A percentile compares a stretch with the other conserved stretches of the same genome.
Conservation (phyloP, 1,139 yeast species). For the Pichia sp. region DNA sequence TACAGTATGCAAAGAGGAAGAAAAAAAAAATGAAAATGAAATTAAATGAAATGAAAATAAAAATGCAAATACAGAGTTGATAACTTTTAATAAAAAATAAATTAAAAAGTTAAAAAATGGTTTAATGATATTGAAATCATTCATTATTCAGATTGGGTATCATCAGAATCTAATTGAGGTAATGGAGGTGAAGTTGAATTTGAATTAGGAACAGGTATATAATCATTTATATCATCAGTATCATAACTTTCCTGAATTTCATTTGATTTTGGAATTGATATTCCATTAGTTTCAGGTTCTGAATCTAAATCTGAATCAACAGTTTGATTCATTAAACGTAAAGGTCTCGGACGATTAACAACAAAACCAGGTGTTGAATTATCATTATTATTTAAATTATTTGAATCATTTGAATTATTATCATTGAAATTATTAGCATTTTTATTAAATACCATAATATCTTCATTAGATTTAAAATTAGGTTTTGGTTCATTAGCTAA, state of each 20-base stretch:
- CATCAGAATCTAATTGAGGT: conserved; percentile 1
- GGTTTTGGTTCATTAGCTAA: conserved; percentile 11
- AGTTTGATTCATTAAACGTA: conserved; percentile 10
- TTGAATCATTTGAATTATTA: conserved; percentile 3
- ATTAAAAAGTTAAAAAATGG: too few species aligned
- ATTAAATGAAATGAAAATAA: too few species aligned
- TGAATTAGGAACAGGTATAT: conserved; percentile 7
- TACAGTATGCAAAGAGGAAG: too few species aligned
- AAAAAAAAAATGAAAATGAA: too few species aligned
- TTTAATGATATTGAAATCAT: too few species aligned
- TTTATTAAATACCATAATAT: conserved; percentile 1
- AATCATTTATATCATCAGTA: conserved; percentile 9
- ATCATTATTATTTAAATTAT: not conserved
- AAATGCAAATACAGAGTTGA: too few species aligned
- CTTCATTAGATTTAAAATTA: conserved; percentile 4
- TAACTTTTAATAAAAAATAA: too few species aligned
- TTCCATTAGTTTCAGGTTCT: not conserved
- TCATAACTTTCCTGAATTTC: conserved; percentile 4
- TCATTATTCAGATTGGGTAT: not conserved
- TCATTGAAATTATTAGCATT: not conserved
- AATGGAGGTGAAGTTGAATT: conserved; percentile 3
- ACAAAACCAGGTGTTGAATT: conserved; percentile 22
- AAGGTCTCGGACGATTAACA: conserved; percentile 23
- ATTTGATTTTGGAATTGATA: not conserved
- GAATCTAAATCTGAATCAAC: not conserved